Evolutionary conservation across 2,329 filamentous ascomycete genomes (phyloP).

Genomic region (Curvularia sp.): DNA sequence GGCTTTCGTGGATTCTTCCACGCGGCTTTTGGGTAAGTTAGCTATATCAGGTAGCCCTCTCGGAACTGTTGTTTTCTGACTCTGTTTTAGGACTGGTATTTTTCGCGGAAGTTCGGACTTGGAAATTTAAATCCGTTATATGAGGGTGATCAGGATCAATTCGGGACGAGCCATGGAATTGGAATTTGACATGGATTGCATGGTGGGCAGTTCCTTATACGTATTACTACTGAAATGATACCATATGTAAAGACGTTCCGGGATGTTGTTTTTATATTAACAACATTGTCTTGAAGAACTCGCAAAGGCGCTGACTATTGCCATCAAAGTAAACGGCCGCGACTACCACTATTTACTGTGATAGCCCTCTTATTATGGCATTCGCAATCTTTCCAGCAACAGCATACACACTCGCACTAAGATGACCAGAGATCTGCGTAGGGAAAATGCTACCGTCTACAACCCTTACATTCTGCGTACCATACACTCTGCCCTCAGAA

Average conservation of each 20-base stretch:
- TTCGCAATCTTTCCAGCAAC: conserved; percentile 40
- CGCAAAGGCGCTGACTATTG: neutral
- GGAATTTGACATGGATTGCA: neutral
- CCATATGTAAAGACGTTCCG: neutral
- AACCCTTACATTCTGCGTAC: conserved; percentile 45
- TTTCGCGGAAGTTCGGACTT: conserved; percentile 1
- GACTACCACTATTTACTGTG: neutral
- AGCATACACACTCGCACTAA: conserved; percentile 48
- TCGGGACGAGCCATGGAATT: too few species aligned
- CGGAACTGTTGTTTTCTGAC: neutral
- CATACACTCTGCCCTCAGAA: conserved; percentile 42
- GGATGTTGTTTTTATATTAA: neutral
- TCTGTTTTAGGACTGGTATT: neutral
- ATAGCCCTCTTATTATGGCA: neutral
- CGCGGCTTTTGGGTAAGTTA: neutral
- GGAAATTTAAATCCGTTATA: neutral
- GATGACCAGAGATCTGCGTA: conserved; percentile 46
- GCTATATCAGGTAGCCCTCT: neutral
- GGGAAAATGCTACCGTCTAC: conserved; percentile 50
- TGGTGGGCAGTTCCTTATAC: neutral
- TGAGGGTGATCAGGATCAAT: neutral
- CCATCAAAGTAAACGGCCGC: neutral
- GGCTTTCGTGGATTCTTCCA: conserved; percentile 1
- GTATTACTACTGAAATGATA: neutral
- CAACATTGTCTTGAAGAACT: neutral